Percentiles rank a stretch among this genome's conserved stretches.
Conservation (phyloP, 768 basidiomycete genomes). For the Heimioporus sp. region DNA sequence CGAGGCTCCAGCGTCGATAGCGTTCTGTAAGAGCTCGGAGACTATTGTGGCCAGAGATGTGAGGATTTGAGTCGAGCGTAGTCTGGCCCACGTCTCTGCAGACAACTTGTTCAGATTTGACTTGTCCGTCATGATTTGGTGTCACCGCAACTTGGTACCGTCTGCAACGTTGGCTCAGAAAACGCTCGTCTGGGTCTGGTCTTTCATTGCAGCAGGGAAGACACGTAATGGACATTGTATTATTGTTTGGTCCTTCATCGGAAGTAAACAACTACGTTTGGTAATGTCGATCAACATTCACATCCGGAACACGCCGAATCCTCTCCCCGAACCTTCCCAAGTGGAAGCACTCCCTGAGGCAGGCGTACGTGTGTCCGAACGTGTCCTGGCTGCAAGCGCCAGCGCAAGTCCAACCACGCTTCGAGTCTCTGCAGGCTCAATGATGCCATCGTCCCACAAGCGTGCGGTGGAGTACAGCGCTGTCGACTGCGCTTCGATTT, state of each 20-base stretch:
- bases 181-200: neutral
- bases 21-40: conserved; percentile 86
- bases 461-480: conserved; percentile 87
- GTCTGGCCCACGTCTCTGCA: conserved; percentile 56
- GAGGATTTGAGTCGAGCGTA: conserved; percentile 83
- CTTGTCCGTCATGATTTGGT: conserved; percentile 18
- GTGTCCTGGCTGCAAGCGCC: conserved; percentile 62
- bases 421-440: conserved; percentile 84
- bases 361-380: conserved; percentile 12
- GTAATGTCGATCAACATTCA: conserved; percentile 37
- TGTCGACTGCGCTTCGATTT: conserved; percentile 87
- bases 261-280: conserved; percentile 27
- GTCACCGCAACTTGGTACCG: neutral
- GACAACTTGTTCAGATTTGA: conserved; percentile 45
- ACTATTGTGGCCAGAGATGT: conserved; percentile 79
- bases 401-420: conserved; percentile 88
- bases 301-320: conserved; percentile 94
- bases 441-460: conserved; percentile 94
- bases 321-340: conserved; percentile 68
- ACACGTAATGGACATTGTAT: no score
- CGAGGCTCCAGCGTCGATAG: conserved; percentile 76
- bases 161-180: neutral
- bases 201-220: neutral
- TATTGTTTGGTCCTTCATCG: conserved; percentile 23
- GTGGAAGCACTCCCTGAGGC: conserved; percentile 30